phyloP scores from a whole-genome alignment of 108 stramenopile species.

The Phaeodactylum tricornutum region DNA sequence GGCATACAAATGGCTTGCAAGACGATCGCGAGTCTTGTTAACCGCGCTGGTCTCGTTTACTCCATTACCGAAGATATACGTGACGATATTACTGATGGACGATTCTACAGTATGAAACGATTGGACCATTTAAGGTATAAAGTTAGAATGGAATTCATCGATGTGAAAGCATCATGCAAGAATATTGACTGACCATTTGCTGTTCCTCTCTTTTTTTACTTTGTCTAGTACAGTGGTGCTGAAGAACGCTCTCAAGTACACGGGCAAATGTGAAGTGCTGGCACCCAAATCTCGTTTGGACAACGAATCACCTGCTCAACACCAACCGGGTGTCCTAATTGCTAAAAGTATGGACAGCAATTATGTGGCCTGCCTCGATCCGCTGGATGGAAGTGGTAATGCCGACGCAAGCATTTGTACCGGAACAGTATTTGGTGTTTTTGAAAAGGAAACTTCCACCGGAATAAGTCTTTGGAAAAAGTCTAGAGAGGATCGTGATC shows the following conservation, averaged over 20 bases:
- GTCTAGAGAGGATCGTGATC: slow-evolving; percentile 3
- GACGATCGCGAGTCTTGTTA: slow-evolving; percentile 85
- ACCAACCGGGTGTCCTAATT: slow-evolving; percentile 86
- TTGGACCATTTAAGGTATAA: slow-evolving; percentile 91
- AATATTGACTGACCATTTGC: too few relatives aligned
- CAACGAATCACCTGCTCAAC: slow-evolving; percentile 41
- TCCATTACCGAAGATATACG: slow-evolving; percentile 1
- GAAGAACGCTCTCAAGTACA: slow-evolving; percentile 86
- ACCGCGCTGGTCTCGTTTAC: slow-evolving; percentile 42
- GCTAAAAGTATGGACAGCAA: slow-evolving; percentile 64
- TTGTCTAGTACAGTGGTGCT: slow-evolving; percentile 96
- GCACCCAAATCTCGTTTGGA: slow-evolving; percentile 37
- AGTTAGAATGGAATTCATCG: too few relatives aligned
- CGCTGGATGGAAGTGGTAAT: slow-evolving; percentile 96
- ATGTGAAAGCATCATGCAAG: too few relatives aligned
- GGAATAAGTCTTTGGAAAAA: not conserved
- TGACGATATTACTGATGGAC: slow-evolving; percentile 39
- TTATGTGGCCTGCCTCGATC: slow-evolving; percentile 90
- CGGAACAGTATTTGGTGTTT: slow-evolving; percentile 97
- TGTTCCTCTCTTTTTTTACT: too few relatives aligned
- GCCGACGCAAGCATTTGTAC: slow-evolving; percentile 97
- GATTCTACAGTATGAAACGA: slow-evolving; percentile 92
- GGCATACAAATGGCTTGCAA: slow-evolving; percentile 91
- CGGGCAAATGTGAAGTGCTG: slow-evolving; percentile 64
- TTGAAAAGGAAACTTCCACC: slow-evolving; percentile 19